Percentiles rank a stretch among this genome's conserved stretches.
These are phyloP conservation scores for Flaveria brownii DNA, from an alignment of 129 eudicot genomes.

Conservation along the genomic window DNA sequence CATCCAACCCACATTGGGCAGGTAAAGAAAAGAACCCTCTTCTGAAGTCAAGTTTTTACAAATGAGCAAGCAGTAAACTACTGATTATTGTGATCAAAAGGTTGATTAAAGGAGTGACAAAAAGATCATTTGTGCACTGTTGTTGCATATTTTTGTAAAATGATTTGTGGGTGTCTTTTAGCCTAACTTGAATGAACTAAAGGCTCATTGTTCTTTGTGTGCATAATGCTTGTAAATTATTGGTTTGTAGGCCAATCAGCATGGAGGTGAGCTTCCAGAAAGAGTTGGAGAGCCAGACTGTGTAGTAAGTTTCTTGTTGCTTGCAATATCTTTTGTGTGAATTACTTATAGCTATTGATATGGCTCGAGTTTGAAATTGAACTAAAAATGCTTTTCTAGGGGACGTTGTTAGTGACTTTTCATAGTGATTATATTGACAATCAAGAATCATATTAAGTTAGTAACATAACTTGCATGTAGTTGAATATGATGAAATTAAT, in stretches of 20 bases:
- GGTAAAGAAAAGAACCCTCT: conserved; percentile 36
- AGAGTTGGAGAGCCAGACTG: conserved; percentile 89
- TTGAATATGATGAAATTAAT: background rate
- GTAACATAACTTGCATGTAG: background rate
- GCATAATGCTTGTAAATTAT: background rate
- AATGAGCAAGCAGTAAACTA: background rate
- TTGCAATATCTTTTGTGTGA: conserved; percentile 4
- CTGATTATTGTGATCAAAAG: background rate
- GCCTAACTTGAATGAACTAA: background rate
- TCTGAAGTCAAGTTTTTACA: background rate
- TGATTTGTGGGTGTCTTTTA: background rate
- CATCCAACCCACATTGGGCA: conserved; percentile 64
- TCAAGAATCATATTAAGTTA: background rate
- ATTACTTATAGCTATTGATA: background rate
- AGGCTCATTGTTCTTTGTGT: conserved; percentile 7
- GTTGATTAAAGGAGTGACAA: background rate
- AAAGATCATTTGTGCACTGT: background rate
- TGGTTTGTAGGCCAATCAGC: conserved; percentile 43
- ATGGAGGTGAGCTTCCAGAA: conserved; percentile 59
- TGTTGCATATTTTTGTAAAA: background rate
- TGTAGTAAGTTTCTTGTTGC: conserved; percentile 54
- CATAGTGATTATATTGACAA: background rate
- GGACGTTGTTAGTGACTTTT: background rate
- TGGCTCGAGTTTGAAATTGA: background rate
- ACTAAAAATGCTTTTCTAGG: background rate